These are phyloP conservation scores for Pisolithus thermaeus DNA, from an alignment of 1,284 basidiomycete species.

Conservation along the genomic window DNA sequence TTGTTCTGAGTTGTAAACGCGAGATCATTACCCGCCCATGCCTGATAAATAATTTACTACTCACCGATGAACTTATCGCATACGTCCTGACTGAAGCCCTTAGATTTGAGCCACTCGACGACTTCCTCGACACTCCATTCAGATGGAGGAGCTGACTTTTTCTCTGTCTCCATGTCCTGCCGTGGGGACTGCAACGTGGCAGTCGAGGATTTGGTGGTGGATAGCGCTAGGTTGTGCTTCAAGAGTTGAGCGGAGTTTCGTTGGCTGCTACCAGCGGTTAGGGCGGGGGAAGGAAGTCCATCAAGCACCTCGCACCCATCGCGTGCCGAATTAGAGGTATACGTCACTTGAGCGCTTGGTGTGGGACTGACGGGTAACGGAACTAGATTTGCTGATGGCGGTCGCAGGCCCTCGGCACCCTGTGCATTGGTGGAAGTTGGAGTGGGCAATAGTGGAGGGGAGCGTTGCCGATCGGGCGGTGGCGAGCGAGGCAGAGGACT, in stretches of 20 bases:
- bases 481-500: slow-evolving; percentile 21
- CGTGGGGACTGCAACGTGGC: slow-evolving; percentile 4
- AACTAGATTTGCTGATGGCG: slow-evolving; percentile 15
- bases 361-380: slow-evolving; percentile 13
- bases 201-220: slow-evolving; percentile 14
- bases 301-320: slow-evolving; percentile 16
- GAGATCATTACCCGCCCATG: background rate
- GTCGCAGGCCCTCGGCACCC: slow-evolving; percentile 18
- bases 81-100: slow-evolving; percentile 81
- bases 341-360: slow-evolving; percentile 11
- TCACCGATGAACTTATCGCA: slow-evolving; percentile 82
- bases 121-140: slow-evolving; percentile 91
- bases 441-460: slow-evolving; percentile 13
- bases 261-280: slow-evolving; percentile 27
- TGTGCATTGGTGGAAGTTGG: slow-evolving; percentile 15
- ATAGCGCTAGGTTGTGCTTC: slow-evolving; percentile 30
- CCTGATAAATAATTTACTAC: slow-evolving; percentile 19
- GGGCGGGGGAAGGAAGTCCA: slow-evolving; percentile 36
- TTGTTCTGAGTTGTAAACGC: slow-evolving; percentile 59
- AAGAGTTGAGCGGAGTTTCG: slow-evolving; percentile 26
- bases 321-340: slow-evolving; percentile 12
- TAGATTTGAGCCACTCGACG: slow-evolving; percentile 79
- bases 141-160: slow-evolving; percentile 39
- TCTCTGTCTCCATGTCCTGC: slow-evolving; percentile 13
- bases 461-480: slow-evolving; percentile 11